Evolutionary conservation across 495 filamentous ascomycete species (phyloP), one percentile per base, ranked within the genome.

Genomic region (Alectoria sarmentosa): DNA sequence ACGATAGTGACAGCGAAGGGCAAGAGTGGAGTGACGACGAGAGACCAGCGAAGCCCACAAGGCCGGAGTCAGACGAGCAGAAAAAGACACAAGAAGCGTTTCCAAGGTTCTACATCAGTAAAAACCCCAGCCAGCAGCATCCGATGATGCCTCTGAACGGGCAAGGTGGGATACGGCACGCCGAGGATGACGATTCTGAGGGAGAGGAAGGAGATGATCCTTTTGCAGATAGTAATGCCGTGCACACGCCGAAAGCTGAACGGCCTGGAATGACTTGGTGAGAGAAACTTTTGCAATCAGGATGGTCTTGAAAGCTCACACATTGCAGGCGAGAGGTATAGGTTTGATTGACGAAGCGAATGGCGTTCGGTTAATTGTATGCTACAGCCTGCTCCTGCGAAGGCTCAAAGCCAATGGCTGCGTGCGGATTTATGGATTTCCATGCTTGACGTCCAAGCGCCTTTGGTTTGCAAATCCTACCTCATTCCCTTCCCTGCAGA

Each of bases 1-100:
- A 96, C 58, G 94, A 99, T 74, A 96, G 91, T 69, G 95, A 99
- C 72, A 96, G 91, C 59, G 95, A 98, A 34, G 77, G 80, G 37
- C 76, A 80, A 28, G 23, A 77, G 72, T 65, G 76, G 75, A 76
- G 74, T 68, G 83, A 84, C 58, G 84, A 87, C 58, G 65, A 85
- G 30, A 80, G 80, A 34, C 76, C 80, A 59, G 57, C 60, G 38
- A 54, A 57, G 28, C 58, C 65, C 41, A 21, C 67, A 37, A 48
- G 74, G 70, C 34, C 69, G 1, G 46, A 48, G 34, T 19, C 68
- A 41, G 48, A 49, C 23, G 34, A 44, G 57, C 62, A 61, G 42
- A 66, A 66, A 23, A 39, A 44, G 26, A 52, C 78, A 46, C 66
- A 73, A 19, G 69, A 79, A 30, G 70, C 71, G 23, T 77, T 83